Evolutionary conservation across 495 filamentous ascomycete species (phyloP).

Genomic region (Xylaria curta): DNA sequence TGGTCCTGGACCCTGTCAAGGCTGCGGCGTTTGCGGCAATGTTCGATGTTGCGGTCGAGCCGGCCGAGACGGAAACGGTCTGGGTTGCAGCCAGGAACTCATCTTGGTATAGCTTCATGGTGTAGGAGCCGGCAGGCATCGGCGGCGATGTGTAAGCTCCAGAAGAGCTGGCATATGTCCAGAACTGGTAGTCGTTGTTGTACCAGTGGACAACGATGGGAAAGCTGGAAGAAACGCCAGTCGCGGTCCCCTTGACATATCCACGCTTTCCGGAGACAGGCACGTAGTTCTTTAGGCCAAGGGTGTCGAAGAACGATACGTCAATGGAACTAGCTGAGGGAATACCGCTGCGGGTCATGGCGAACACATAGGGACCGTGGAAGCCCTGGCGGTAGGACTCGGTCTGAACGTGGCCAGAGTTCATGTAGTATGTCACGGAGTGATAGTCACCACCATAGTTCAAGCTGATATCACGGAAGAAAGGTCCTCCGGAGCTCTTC

Average conservation of each 20-base stretch:
- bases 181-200: slow-evolving; percentile 41
- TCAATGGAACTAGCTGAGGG: slow-evolving; percentile 40
- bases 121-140: slow-evolving; percentile 41
- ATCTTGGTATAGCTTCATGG: slow-evolving; percentile 42
- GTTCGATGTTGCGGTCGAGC: slow-evolving; percentile 35
- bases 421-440: slow-evolving; percentile 63
- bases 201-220: slow-evolving; percentile 42
- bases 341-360: slow-evolving; percentile 38
- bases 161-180: slow-evolving; percentile 33
- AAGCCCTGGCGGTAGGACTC: slow-evolving; percentile 43
- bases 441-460: slow-evolving; percentile 59
- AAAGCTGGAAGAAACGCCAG: slow-evolving; percentile 37
- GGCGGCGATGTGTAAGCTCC: slow-evolving; percentile 37
- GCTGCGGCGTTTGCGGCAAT: slow-evolving; percentile 38
- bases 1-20: slow-evolving; percentile 33
- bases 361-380: slow-evolving; percentile 44
- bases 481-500: slow-evolving; percentile 54
- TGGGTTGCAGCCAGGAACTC: slow-evolving; percentile 41
- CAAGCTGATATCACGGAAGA: slow-evolving; percentile 47
- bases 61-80: slow-evolving; percentile 36
- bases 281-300: slow-evolving; percentile 40
- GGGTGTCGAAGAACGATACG: slow-evolving; percentile 43
- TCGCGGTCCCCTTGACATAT: slow-evolving; percentile 37
- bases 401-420: slow-evolving; percentile 54
- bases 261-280: slow-evolving; percentile 38